Evolutionary conservation across 2,329 filamentous ascomycete species (phyloP), one percentile per base, ranked within the genome.

Genomic region (Pestalotiopsis sp.): DNA sequence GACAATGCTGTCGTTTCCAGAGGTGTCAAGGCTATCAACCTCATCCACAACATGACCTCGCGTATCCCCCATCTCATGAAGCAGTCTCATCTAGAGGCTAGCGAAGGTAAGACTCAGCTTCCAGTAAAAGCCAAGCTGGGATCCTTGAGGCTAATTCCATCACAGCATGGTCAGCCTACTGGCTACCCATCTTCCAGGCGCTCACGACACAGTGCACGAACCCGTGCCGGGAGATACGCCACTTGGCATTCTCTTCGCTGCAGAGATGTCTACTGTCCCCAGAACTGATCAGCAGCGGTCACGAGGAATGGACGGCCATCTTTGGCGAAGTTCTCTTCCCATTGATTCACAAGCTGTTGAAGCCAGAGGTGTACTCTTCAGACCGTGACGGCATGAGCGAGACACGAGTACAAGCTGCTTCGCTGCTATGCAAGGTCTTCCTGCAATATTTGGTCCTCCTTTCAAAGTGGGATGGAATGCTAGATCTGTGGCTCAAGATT

Each of bases 91-190:
- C 88, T 98, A 2, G 96, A 98, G 76, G 91, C 88, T 68, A 93
- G 86, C 68, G 92, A 97, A 85, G 92, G 92, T 92, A 80, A 69
- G 83, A 71, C 7, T 14, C 44, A n/a, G 9, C 10, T n/a, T 22
- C 26, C 3, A 35, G 10, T 11, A n/a, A 17, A 61, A 11, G 20
- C 5, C 5, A 10, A n/a, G 20, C n/a, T 4, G 4, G 13, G 30
- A 22, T 11, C 3, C 17, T 20, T 39, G n/a, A 11, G 38, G 58
- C 77, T 80, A 68, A 78, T 71, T 72, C 55, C 68, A 73, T 39
- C 60, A n/a, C 70, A 92, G 96, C 96, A 14, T 99, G 96, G 96
- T 94, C 94, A 64, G 94, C 96, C 9, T 99, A 99, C 78, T 99
- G 96, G 96, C 91, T 94, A 14, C 96, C 95, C 1, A 94, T 99